Percentiles rank a stretch among this genome's conserved stretches.
Evolutionary conservation across 2,329 filamentous ascomycete species (phyloP).

Genomic region (Rosellinia necatrix): DNA sequence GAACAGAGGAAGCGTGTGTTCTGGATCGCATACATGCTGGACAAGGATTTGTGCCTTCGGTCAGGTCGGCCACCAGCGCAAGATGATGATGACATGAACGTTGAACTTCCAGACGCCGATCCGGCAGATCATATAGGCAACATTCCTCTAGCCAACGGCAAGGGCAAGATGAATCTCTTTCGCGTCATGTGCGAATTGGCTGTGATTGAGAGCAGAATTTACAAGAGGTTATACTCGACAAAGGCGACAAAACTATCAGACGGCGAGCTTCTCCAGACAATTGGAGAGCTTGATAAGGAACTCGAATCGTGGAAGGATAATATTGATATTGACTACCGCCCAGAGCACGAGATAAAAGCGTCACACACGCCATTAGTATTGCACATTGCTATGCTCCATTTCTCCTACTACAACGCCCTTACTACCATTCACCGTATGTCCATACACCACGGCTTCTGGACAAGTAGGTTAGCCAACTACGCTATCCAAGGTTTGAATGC

Average conservation of each 20-base stretch:
- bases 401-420: slow-evolving; percentile 96
- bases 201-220: slow-evolving; percentile 90
- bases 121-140: slow-evolving; percentile 93
- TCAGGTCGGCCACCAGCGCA: slow-evolving; percentile 65
- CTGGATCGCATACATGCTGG: slow-evolving; percentile 69
- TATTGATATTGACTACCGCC: slow-evolving; percentile 95
- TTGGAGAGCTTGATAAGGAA: slow-evolving; percentile 88
- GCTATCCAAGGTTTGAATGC: slow-evolving; percentile 94
- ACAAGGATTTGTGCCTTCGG: slow-evolving; percentile 65
- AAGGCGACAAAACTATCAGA: slow-evolving; percentile 90
- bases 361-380: slow-evolving; percentile 91
- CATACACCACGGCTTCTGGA: slow-evolving; percentile 98
- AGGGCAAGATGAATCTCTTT: slow-evolving; percentile 94
- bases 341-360: slow-evolving; percentile 93
- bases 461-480: slow-evolving; percentile 89
- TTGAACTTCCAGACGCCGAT: slow-evolving; percentile 89
- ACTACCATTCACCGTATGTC: slow-evolving; percentile 99
- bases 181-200: slow-evolving; percentile 90
- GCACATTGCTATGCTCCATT: slow-evolving; percentile 91
- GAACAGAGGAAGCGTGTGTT: slow-evolving; percentile 78
- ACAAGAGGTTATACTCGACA: slow-evolving; percentile 90
- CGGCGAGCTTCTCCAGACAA: slow-evolving; percentile 91
- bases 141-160: slow-evolving; percentile 85
- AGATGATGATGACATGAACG: slow-evolving; percentile 82
- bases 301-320: slow-evolving; percentile 95